Evolutionary conservation across 129 eudicot species (phyloP).

Genomic region (Tagetes erecta): DNA sequence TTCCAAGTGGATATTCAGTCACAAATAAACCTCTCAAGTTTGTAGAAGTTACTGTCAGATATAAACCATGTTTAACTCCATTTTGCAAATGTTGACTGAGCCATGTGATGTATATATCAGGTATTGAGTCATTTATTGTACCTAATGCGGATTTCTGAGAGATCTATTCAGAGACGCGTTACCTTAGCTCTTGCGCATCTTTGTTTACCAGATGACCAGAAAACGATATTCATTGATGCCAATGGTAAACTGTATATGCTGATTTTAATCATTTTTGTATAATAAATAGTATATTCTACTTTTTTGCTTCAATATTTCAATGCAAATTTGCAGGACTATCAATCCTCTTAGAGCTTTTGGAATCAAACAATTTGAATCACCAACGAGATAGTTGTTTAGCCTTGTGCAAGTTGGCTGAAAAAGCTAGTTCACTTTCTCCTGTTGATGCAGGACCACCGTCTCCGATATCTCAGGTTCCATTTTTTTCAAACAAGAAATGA

Average conservation of each 20-base stretch:
- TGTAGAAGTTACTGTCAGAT: background rate
- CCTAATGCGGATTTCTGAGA: slow-evolving; percentile 55
- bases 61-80: no score
- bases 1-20: background rate
- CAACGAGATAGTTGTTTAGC: slow-evolving; percentile 59
- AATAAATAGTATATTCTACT: background rate
- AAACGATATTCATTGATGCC: slow-evolving; percentile 47
- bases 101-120: slow-evolving; percentile 29
- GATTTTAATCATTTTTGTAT: background rate
- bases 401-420: slow-evolving; percentile 56
- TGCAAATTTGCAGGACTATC: slow-evolving; percentile 41
- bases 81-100: no score
- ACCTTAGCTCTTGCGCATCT: slow-evolving; percentile 68
- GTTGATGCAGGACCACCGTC: slow-evolving; percentile 67
- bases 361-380: slow-evolving; percentile 45
- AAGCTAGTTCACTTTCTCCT: slow-evolving; percentile 50
- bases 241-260: slow-evolving; percentile 36
- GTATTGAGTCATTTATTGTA: slow-evolving; percentile 57
- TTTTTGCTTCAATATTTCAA: slow-evolving; percentile 24
- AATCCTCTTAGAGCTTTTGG: slow-evolving; percentile 54
- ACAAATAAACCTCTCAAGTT: background rate
- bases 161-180: slow-evolving; percentile 51
- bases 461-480: slow-evolving; percentile 46
- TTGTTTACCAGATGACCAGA: slow-evolving; percentile 60
- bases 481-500: background rate